A percentile compares a stretch with the other conserved stretches of the same genome.
phyloP scores from a whole-genome alignment of 176 grass and related monocot species.

The Stipa capillata region DNA sequence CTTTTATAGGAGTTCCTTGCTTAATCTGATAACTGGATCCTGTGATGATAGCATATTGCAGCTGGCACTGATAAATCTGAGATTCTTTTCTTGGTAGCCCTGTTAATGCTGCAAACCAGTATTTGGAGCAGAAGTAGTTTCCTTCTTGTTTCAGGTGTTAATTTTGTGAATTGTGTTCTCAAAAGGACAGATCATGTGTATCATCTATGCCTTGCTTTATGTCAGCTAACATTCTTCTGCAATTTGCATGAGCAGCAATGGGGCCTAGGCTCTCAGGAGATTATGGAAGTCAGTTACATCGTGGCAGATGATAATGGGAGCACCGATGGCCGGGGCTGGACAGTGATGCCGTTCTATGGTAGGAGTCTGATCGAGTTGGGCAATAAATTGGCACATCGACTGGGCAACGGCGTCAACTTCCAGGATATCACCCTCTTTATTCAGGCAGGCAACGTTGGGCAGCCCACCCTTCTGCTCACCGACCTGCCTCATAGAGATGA shows the following conservation, averaged over 20 bases:
- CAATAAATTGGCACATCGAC: not conserved
- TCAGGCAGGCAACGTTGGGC: slow-evolving; percentile 14
- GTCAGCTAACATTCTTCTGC: not conserved
- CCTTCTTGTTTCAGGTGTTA: not conserved
- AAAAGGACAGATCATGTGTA: not conserved
- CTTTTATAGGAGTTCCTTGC: not conserved
- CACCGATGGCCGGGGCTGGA: not conserved
- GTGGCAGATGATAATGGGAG: slow-evolving; percentile 16
- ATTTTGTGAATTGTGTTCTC: not conserved
- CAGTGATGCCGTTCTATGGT: not conserved
- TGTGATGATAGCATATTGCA: not conserved
- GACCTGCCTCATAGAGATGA: slow-evolving; percentile 22
- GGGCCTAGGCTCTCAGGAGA: slow-evolving; percentile 7
- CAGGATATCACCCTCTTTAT: slow-evolving; percentile 22
- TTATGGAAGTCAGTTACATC: not conserved
- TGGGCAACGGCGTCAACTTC: not conserved
- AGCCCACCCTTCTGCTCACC: slow-evolving; percentile 23
- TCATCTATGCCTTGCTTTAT: not conserved
- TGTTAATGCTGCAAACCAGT: not conserved
- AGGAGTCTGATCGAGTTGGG: slow-evolving; percentile 30
- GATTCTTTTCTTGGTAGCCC: not conserved
- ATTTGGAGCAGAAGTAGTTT: not conserved
- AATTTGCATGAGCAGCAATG: slow-evolving; percentile 9
- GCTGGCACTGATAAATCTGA: not conserved
- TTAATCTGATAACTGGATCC: not conserved